Percentiles rank a stretch among this genome's conserved stretches.
Conservation (phyloP, 2,329 filamentous ascomycete species). For the Scedosporium aurantiacum region DNA sequence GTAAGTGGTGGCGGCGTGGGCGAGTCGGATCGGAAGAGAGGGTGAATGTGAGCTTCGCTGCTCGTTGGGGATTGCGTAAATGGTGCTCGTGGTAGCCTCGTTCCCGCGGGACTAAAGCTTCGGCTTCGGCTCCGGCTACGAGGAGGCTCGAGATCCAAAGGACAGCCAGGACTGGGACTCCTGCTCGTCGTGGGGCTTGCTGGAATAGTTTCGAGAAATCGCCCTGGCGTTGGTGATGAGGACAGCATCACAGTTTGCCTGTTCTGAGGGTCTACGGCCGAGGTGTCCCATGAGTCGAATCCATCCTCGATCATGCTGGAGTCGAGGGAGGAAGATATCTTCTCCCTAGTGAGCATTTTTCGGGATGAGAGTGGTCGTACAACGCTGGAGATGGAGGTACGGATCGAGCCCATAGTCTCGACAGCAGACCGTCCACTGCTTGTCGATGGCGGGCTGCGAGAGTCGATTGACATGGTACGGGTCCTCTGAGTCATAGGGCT, state of each 20-base stretch:
- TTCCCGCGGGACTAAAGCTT: constrained; percentile 37
- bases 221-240: constrained; percentile 29
- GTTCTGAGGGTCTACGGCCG: constrained; percentile 50
- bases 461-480: constrained; percentile 23
- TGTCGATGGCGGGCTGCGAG: constrained; percentile 31
- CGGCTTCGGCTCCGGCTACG: constrained; percentile 31
- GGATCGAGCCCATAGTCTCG: constrained; percentile 35
- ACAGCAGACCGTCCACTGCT: constrained; percentile 32
- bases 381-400: constrained; percentile 34
- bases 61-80: neutral
- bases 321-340: constrained; percentile 36
- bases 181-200: constrained; percentile 53
- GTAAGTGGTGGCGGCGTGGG: constrained; percentile 53
- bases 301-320: constrained; percentile 43
- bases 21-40: constrained; percentile 64
- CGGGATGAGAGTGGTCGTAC: constrained; percentile 46
- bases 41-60: constrained; percentile 60
- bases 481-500: constrained; percentile 16
- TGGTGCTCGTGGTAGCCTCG: neutral
- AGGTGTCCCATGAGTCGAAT: constrained; percentile 69
- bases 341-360: constrained; percentile 35
- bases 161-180: constrained; percentile 51
- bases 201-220: constrained; percentile 60
- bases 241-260: constrained; percentile 46
- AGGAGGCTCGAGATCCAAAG: constrained; percentile 42